Evolutionary conservation across 768 basidiomycete genomes (phyloP), one percentile per base, ranked within the genome.

Genomic region (Suillus subalutaceus): DNA sequence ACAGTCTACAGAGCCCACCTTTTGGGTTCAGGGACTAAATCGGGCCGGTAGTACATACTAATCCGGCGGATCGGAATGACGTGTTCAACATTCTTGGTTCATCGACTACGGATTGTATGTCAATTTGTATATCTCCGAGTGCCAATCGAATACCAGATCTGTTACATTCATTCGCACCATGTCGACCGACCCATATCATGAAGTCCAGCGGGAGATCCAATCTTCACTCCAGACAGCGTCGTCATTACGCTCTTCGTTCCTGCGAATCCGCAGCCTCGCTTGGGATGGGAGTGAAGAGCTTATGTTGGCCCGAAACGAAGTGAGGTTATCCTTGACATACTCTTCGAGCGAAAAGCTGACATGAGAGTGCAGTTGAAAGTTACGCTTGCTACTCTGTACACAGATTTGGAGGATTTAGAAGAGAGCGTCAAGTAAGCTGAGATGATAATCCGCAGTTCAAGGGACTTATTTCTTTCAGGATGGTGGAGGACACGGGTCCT

Each of bases 391-490:
- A 79, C 90, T 2, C 80, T 98, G 35, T 93, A 96, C 73, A 90
- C 91, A 0, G 96, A 98, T 79, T 75, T 97, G 30, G 93, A 95
- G 67, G 95, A 95, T 74, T 79, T 99, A n/a, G 96, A 97, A 60
- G 94, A 94, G 73, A 95, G 93, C 72, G 96, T 99, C 53, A 90
- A 87, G 93, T 93, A 76, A 69, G 85, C 74, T 35, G 20, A 40
- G 41, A 43, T 43, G 26, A 30, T 48, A 1, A n/a, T n/a, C 18
- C 30, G 41, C 16, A 61, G 18, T 63, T 30, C 30, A 67, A 59
- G 66, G 61, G 6, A 48, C 65, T 26, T 67, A 66, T 48, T 64
- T 65, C 61, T 48, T 63, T 44, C 71, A 95, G 93, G 75, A 92
- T 95, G 50, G 93, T 97, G 1, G 96, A 97, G 74, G 86, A 88